These are phyloP conservation scores for Globisporangium lucens DNA, from an alignment of 352 stramenopile genomes.

Conservation along the genomic window DNA sequence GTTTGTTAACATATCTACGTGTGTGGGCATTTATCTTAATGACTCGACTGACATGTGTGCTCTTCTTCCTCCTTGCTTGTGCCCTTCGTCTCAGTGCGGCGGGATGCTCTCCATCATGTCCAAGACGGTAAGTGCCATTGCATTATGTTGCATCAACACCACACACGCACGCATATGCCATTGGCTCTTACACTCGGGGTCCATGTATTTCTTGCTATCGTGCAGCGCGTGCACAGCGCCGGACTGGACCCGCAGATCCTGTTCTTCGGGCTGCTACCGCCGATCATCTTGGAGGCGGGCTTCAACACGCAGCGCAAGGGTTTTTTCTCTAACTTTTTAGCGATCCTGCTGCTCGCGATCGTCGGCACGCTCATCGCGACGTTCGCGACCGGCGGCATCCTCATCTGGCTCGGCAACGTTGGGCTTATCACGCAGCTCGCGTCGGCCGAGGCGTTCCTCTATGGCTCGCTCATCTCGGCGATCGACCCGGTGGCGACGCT, in stretches of 20 bases:
- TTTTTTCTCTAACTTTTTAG: slow-evolving; percentile 47
- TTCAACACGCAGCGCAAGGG: slow-evolving; percentile 65
- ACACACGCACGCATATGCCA: background rate
- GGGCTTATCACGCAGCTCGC: slow-evolving; percentile 37
- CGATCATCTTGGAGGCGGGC: slow-evolving; percentile 64
- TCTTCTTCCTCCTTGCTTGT: background rate
- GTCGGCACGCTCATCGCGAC: slow-evolving; percentile 52
- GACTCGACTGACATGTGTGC: too few relatives aligned
- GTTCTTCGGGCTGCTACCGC: slow-evolving; percentile 57
- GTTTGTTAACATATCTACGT: too few relatives aligned
- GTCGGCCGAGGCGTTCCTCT: slow-evolving; percentile 66
- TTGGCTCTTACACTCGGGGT: background rate
- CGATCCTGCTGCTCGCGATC: slow-evolving; percentile 42
- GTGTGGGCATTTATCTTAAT: too few relatives aligned
- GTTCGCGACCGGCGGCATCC: slow-evolving; percentile 37
- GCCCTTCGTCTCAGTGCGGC: slow-evolving; percentile 21
- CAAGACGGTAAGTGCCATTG: slow-evolving; percentile 9
- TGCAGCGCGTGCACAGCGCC: slow-evolving; percentile 22
- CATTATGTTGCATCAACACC: background rate
- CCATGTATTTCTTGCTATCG: background rate
- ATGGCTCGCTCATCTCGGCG: slow-evolving; percentile 74
- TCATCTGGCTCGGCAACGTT: slow-evolving; percentile 42
- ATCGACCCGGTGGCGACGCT: slow-evolving; percentile 86
- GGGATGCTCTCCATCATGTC: slow-evolving; percentile 28
- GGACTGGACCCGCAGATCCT: slow-evolving; percentile 48